Percentiles rank a stretch among this genome's conserved stretches.
Conservation (phyloP, 345 rosid species). For the Isatis tinctoria region DNA sequence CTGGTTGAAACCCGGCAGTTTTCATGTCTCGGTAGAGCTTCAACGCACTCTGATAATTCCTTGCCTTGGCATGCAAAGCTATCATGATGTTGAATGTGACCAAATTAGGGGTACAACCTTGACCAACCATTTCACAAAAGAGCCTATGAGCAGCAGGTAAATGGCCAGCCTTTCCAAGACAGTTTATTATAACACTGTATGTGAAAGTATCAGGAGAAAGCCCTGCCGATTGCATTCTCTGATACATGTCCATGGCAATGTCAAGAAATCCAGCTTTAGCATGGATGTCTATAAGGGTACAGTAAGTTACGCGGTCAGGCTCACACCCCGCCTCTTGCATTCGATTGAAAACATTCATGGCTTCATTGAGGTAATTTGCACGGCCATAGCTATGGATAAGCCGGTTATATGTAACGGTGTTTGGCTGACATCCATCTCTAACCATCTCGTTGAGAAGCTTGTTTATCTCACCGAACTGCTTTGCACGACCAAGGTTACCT, state of each 20-base stretch:
- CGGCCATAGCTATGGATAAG: conserved; percentile 94
- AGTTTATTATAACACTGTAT: conserved; percentile 91
- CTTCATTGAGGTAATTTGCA: conserved; percentile 86
- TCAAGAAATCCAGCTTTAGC: conserved; percentile 97
- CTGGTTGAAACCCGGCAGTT: conserved; percentile 81
- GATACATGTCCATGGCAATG: conserved; percentile 84
- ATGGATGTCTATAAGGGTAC: conserved; percentile 93
- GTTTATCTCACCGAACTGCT: conserved; percentile 67
- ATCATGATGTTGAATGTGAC: conserved; percentile 92
- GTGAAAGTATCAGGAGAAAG: conserved; percentile 97
- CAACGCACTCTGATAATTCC: conserved; percentile 77
- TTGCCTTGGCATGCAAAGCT: conserved; percentile 88
- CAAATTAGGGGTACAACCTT: conserved; percentile 85
- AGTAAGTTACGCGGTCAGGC: conserved; percentile 96
- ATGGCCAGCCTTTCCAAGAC: conserved; percentile 97
- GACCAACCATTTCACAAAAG: conserved; percentile 84
- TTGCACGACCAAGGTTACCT: conserved; percentile 92
- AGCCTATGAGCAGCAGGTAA: conserved; percentile 73
- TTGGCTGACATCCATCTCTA: conserved; percentile 82
- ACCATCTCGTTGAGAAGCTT: conserved; percentile 82
- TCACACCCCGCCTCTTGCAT: conserved; percentile 81
- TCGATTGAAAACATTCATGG: conserved; percentile 62
- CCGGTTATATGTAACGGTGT: conserved; percentile 89
- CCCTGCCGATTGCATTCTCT: conserved; percentile 80
- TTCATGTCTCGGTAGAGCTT: conserved; percentile 82